These are phyloP conservation scores for Myrica gale DNA, from an alignment of 306 rosid genomes.

Conservation along the genomic window DNA sequence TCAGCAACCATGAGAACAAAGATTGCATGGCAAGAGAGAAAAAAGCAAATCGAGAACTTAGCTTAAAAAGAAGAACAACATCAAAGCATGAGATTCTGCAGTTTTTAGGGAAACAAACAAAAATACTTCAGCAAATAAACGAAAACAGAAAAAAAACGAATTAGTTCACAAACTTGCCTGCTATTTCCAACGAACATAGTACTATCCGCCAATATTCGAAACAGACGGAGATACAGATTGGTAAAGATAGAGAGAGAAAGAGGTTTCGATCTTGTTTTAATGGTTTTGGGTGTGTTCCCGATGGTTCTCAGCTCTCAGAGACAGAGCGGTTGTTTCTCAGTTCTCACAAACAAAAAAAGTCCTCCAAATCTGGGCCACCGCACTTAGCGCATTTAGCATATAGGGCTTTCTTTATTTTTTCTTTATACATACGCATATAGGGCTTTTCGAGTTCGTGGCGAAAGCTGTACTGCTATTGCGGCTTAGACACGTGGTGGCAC, in stretches of 20 bases:
- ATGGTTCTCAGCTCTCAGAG: slow-evolving; percentile 40
- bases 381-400: neutral
- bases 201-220: slow-evolving; percentile 22
- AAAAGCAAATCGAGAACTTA: neutral
- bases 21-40: neutral
- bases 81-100: neutral
- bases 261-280: slow-evolving; percentile 41
- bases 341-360: neutral
- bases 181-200: slow-evolving; percentile 27
- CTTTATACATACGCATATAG: neutral
- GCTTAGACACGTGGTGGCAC: slow-evolving; percentile 6
- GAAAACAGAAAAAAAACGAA: neutral
- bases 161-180: slow-evolving; percentile 35
- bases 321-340: slow-evolving; percentile 41
- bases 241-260: neutral
- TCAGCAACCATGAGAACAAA: neutral
- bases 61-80: neutral
- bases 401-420: neutral
- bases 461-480: slow-evolving; percentile 22
- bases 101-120: slow-evolving; percentile 21
- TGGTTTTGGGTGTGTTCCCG: slow-evolving; percentile 30
- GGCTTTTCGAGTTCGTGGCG: neutral
- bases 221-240: neutral
- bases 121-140: neutral
- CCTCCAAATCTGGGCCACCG: slow-evolving; percentile 79